Evolutionary conservation across 2,329 filamentous ascomycete species (phyloP), one percentile per base, ranked within the genome.

Genomic region (Clonostachys sp.): DNA sequence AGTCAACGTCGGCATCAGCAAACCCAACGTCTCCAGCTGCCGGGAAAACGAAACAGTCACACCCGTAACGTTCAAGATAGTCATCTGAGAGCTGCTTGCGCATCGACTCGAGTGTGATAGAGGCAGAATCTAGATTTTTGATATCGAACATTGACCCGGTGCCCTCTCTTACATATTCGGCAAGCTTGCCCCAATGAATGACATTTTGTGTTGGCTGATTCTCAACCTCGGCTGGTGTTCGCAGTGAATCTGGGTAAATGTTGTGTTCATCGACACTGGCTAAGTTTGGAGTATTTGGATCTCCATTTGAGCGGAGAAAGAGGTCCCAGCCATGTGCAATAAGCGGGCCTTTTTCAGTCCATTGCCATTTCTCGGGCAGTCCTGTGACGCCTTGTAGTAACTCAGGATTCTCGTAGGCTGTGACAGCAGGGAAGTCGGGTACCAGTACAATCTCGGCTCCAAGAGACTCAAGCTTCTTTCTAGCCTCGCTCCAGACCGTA

Each of bases 21-120:
- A 62, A 58, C 0, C 72, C 76, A 1, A 80, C 65, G 50, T 81
- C 77, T 1, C 74, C 75, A 30, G 71, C 68, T 0, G 73, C 67
- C 0, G 78, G 77, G 46, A 76, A 77, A 0, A 70, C 73, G 2
- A 79, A 62, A 6, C 65, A 60, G 50, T 80, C 73, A 12, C 75
- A 61, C 1, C 55, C 55, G 5, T 65, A 50, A 0, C 43, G 41
- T n/a, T 67, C 63, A 60, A 80, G 68, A 72, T 73, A 81, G 36
- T 73, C 67, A 45, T 80, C 76, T 0, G 77, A 55, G n/a, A 74
- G 70, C 12, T 62, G 59, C 50, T 75, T 74, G 5, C 77, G 70
- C 50, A 71, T 68, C 1, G 58, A 62, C 58, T 81, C 77, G 0
- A 81, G 64, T 1, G 67, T 66, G 17, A 62, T 55, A 0, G 80